Evolutionary conservation across 139 green algal species (phyloP), one percentile per base, ranked within the genome.

Genomic region (Chlorella sp.): DNA sequence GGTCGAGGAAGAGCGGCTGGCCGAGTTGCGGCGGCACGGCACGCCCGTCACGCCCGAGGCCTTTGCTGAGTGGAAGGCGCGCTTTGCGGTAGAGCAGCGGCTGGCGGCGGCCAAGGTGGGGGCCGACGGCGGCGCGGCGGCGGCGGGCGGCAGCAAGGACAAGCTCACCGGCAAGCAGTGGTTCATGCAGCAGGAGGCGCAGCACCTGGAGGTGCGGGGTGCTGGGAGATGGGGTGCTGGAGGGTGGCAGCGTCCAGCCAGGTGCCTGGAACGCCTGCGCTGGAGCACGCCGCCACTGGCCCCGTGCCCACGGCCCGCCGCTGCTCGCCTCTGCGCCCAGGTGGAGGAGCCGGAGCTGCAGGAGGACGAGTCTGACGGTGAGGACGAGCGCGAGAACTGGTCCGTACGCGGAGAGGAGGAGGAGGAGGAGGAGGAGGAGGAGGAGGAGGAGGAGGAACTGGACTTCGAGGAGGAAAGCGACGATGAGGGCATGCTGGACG

Each of bases 51-150:
- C 93, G 31, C 45, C 82, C 4, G 91, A 92, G 70, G 86, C 76
- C 17, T 97, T 97, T 60, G 61, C 61, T 5, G 79, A 67, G 3
- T 97, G 93, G 93, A 88, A 91, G 83, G 67, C 79, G 9, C 38
- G 38, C 14, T 92, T 84, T n/a, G 70, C 61, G 14, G 62, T 67
- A 76, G 79, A 79, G 53, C 36, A 35, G 41, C 65, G 77, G 56
- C 38, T 71, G 69, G 51, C 55, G 53, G 27, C 65, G 40, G 48
- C 41, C 12, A 65, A 71, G 72, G 33, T 77, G 35, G 48, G 63
- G 14, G 73, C 7, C 5, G 51, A 23, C 1, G 46, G 29, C 33
- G 36, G 23, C 27, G 42, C 41, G 31, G 71, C 27, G 38, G 61
- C 38, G 29, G n/a, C n/a, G n/a, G n/a, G n/a, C n/a, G 73, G 70